These are phyloP conservation scores for Flaveria ramosissima DNA, from an alignment of 129 eudicot species.

Conservation along the genomic window DNA sequence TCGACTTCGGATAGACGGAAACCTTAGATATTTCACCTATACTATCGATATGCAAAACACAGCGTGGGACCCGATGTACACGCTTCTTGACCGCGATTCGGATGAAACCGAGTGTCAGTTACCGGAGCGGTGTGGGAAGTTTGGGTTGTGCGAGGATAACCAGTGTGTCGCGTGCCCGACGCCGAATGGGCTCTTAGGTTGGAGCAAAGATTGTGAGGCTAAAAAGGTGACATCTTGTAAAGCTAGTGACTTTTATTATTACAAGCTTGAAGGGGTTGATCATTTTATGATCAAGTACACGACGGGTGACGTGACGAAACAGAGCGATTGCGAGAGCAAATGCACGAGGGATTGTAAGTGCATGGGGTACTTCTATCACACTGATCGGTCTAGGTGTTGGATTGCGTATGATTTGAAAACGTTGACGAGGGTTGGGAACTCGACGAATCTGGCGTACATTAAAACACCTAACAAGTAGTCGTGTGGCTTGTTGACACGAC, in stretches of 20 bases:
- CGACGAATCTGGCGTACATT: slow-evolving; percentile 45
- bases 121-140: slow-evolving; percentile 13
- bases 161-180: slow-evolving; percentile 20
- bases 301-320: slow-evolving; percentile 32
- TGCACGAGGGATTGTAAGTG: slow-evolving; percentile 55
- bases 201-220: slow-evolving; percentile 36
- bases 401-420: slow-evolving; percentile 48
- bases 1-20: slow-evolving; percentile 9
- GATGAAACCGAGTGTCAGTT: neutral
- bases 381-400: slow-evolving; percentile 50
- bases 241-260: slow-evolving; percentile 30
- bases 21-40: slow-evolving; percentile 9
- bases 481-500: neutral
- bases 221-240: slow-evolving; percentile 22
- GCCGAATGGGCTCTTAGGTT: slow-evolving; percentile 2
- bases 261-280: slow-evolving; percentile 49
- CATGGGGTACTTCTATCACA: slow-evolving; percentile 47
- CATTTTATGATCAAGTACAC: slow-evolving; percentile 48
- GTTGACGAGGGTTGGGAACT: slow-evolving; percentile 33
- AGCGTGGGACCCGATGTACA: neutral
- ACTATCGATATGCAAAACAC: neutral
- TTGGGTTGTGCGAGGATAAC: slow-evolving; percentile 23
- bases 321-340: slow-evolving; percentile 34
- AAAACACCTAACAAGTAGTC: slow-evolving; percentile 31
- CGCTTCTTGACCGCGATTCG: neutral